phyloP scores from a whole-genome alignment of 106 monocot species.

The Allium fistulosum region DNA sequence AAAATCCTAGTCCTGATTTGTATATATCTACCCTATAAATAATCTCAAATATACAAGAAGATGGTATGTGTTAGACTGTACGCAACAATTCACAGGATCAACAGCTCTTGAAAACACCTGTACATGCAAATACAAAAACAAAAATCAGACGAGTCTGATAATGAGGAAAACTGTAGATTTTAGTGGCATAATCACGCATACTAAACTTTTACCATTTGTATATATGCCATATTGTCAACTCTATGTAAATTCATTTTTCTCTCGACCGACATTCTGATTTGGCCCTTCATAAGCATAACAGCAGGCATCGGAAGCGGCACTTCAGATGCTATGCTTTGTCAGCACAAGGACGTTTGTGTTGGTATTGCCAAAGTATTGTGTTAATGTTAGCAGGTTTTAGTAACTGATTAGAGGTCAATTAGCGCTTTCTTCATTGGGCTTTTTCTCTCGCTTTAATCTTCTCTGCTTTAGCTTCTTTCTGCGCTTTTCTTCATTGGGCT shows the following conservation, averaged over 20 bases:
- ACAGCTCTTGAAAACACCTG: constrained; percentile 17
- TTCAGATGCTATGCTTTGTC: too few relatives aligned
- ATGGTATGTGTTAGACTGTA: constrained; percentile 16
- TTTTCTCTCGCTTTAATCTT: constrained; percentile 16
- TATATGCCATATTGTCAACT: background rate
- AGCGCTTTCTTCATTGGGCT: constrained; percentile 8
- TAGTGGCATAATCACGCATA: too few relatives aligned
- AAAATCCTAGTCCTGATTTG: too few relatives aligned
- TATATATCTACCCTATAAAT: too few relatives aligned
- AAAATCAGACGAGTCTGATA: background rate
- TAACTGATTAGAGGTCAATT: constrained; percentile 14
- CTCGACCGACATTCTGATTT: too few relatives aligned
- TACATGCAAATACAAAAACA: background rate
- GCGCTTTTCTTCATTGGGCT: background rate
- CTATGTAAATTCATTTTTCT: too few relatives aligned
- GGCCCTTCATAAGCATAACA: too few relatives aligned
- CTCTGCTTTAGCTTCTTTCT: too few relatives aligned
- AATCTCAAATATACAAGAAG: too few relatives aligned
- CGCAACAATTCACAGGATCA: constrained; percentile 3
- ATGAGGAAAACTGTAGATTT: background rate
- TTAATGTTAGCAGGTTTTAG: constrained; percentile 7
- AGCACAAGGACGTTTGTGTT: too few relatives aligned
- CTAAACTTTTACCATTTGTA: background rate
- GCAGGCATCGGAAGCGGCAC: too few relatives aligned
- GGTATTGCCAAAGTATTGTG: background rate